Percentiles rank a stretch among this genome's conserved stretches.
These are phyloP conservation scores for Cutaneotrichosporon dermatis DNA, from an alignment of 1,284 basidiomycete genomes.

Conservation along the genomic window DNA sequence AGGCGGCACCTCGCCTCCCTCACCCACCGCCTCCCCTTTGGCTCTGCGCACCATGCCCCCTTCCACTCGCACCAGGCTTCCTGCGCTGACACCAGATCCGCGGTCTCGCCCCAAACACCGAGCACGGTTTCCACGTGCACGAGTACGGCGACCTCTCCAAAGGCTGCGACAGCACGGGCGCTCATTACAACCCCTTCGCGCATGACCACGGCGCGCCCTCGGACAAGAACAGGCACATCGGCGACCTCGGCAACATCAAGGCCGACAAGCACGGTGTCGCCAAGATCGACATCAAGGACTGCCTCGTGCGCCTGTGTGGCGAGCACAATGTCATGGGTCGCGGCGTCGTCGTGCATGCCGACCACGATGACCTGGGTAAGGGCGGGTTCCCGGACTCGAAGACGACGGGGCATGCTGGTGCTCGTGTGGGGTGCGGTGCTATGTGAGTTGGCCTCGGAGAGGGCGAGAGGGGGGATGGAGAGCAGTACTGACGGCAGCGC, in stretches of 20 bases:
- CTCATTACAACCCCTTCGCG: constrained; percentile 13
- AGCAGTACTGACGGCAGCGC: not conserved
- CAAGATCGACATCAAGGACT: not conserved
- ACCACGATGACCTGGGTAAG: constrained; percentile 11
- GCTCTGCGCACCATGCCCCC: no score
- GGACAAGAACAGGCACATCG: constrained; percentile 11
- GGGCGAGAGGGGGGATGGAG: not conserved
- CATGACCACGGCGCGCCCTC: constrained; percentile 12
- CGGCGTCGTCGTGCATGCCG: constrained; percentile 12
- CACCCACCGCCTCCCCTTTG: no score
- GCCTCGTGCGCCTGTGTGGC: constrained; percentile 8
- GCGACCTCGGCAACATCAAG: constrained; percentile 17
- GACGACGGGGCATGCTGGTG: constrained; percentile 16
- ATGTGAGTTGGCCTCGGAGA: not conserved
- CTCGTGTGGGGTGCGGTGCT: constrained; percentile 14
- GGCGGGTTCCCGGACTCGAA: constrained; percentile 12
- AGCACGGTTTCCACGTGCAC: constrained; percentile 21
- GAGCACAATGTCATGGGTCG: constrained; percentile 8
- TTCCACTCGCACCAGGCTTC: no score
- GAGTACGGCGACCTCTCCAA: constrained; percentile 11
- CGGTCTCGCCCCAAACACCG: constrained; percentile 6
- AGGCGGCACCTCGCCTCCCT: no score
- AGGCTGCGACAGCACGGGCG: constrained; percentile 9
- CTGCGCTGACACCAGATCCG: constrained; percentile 5
- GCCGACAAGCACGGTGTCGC: not conserved